Base-by-base conservation (phyloP, 352 stramenopile genomes). In the Phytophthora nicotianae region DNA sequence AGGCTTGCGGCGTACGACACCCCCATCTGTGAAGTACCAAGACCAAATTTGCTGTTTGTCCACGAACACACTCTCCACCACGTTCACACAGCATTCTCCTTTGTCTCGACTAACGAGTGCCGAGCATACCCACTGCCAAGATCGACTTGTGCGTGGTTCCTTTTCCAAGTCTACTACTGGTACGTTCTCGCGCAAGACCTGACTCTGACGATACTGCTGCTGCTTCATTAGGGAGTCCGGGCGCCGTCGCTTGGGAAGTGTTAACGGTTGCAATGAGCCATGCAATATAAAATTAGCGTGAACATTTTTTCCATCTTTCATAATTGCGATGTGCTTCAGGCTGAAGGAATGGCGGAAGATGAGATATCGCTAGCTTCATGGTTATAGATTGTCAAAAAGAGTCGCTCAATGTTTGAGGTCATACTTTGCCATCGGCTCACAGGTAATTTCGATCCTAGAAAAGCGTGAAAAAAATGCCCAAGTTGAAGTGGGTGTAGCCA, bases 41-140 rank as follows among this genome's bases (percentile, higher is more conserved):
- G 78, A 83, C 79, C 80, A 90, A 52, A 94, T 91, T 59, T 91
- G 76, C 47, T 87, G 80, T 47, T 89, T 85, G 62, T 88, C 67
- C 38, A 91, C 51, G 62, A 93, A 90, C 24, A 92, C 75, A 32
- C 76, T 90, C 58, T 91, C 86, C 17, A 94, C 57, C 1, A 93
- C 61, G 4, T 72, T 66, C 27, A 90, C 54, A 10, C 42, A 55
- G 42, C 83, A 88, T 69, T 83, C 74, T 14, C 75, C 73, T 35
- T 78, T 80, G 32, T 86, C 81, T 59, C 84, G 78, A 51, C 80
- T 69, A 16, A 90, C 80, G 14, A 94, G 72, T 3, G 77, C 71
- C 2, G 75, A 70, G 43, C 81, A 91, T 41, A 94, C 74, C 83
- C 81, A 94, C 23, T 78, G 71, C 85, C 85, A 94, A 1, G 72